Base-by-base conservation (phyloP, 495 filamentous ascomycete genomes). In the Neurospora cerealis region DNA sequence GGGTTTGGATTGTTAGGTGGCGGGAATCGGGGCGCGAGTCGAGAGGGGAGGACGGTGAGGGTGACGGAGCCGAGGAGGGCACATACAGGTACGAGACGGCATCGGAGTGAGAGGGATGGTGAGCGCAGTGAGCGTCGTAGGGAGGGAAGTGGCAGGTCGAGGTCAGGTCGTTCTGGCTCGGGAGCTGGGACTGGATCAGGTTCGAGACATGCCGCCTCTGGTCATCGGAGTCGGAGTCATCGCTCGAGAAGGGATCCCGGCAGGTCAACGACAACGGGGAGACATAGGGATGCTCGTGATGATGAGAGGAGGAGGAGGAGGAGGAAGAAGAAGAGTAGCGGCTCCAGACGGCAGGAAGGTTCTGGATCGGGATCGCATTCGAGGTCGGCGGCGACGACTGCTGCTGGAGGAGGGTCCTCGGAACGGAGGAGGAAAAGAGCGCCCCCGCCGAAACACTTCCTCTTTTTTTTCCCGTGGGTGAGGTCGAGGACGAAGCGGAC, bases 401-500 rank as follows among this genome's bases (percentile, higher is more conserved):
- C 44, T 11, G 46, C 9, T 10, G 46, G 46, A 24, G 28, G 28
- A 76, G 48, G 42, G 7, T 54, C 21, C 6, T 36, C 24, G 44
- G 38, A 42, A 44, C 34, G 28, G 42, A 13, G 36, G 19, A 69
- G 41, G 21, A 46, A 37, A 75, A 40, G 69, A 72, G 62, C 70
- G 70, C 7, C 78, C n/a, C 78, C 75, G 40, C 83, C 84, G 2
- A 82, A 81, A 75, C 77, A 76, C 66, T 87, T 86, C 38, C 77
- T 86, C 40, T 86, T 85, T 60, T 88, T 86, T 74, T 84, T 87
- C 71, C 86, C 87, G 21, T 85, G 85, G 76, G 77, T 90, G 69
- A 86, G 83, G 76, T 86, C 88, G 72, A 78, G 82, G n/a, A 82
- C 82, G 44, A 82, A 88, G 38, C 82, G 87, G 70, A 79, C 82